Evolutionary conservation across 1,284 basidiomycete species (phyloP).

Genomic region (Pseudozyma pruni): DNA sequence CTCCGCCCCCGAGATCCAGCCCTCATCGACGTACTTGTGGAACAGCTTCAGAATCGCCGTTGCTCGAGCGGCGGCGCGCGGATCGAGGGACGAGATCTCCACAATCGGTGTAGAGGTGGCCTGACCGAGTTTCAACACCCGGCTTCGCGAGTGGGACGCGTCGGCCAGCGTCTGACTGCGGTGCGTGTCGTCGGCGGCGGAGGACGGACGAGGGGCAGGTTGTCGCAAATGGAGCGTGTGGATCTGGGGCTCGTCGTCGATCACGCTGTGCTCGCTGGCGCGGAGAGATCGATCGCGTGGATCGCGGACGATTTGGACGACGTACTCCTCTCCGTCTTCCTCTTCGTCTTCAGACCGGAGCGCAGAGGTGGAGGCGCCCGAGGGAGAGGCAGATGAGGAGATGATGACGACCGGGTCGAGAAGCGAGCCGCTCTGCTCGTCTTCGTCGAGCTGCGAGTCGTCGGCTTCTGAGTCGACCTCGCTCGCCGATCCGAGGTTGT

Average conservation of each 20-base stretch:
- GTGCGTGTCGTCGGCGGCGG: background rate
- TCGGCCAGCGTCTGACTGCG: constrained; percentile 9
- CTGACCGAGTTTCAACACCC: constrained; percentile 53
- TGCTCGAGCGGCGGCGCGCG: constrained; percentile 55
- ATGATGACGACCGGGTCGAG: constrained; percentile 9
- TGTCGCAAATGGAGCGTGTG: constrained; percentile 43
- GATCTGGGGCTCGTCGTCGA: constrained; percentile 27
- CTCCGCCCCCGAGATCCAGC: constrained; percentile 38
- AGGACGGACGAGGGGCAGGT: constrained; percentile 1
- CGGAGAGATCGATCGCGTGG: constrained; percentile 18
- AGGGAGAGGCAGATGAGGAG: constrained; percentile 11
- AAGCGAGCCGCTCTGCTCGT: constrained; percentile 8
- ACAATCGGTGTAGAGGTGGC: constrained; percentile 54
- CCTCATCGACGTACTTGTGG: constrained; percentile 62
- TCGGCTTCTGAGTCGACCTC: constrained; percentile 4
- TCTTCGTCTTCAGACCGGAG: background rate
- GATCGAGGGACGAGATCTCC: constrained; percentile 58
- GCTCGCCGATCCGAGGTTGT: background rate
- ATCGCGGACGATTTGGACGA: constrained; percentile 26
- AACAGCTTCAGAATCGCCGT: constrained; percentile 62
- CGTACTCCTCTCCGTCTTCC: constrained; percentile 9
- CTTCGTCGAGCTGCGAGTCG: constrained; percentile 8
- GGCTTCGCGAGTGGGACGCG: constrained; percentile 42
- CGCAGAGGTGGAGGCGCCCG: background rate
- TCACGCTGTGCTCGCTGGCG: constrained; percentile 13